Base-by-base conservation (phyloP, 768 basidiomycete genomes). In the Dentipellis sp. region DNA sequence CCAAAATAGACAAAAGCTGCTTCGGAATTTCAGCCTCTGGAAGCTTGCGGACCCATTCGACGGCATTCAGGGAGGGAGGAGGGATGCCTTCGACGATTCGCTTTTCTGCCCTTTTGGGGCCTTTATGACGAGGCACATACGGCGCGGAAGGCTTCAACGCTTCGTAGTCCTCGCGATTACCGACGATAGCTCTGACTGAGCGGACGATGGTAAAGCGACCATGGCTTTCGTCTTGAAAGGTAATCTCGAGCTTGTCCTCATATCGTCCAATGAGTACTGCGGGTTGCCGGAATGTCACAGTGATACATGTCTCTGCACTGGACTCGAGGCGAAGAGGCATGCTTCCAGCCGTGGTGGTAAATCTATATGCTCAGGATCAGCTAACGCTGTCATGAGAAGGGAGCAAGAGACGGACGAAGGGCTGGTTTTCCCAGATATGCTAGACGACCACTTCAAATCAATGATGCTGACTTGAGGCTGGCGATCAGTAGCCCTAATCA, bases 141-240 rank as follows among this genome's bases (percentile, higher is more conserved):
- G 80, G 77, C 0, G 71, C 69, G 42, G 63, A 71, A 0, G 82
- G 71, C 55, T 71, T 70, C 23, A 84, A 67, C 1, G 67, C 66
- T 14, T 79, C 78, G 50, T 79, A 72, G 59, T 83, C 81, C 9
- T 71, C 75, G 22, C 64, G 59, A 9, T 71, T 73, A 0, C 83
- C 83, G 34, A 81, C 74, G 5, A 75, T 74, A 10, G 75, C 80
- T 22, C 60, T 55, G 1, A 83, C 59, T 6, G 61, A 65, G 2
- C 83, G 75, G 0, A 72, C 72, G 53, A 83, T 80, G 39, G 75
- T 60, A 63, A 82, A 82, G 2, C 68, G 70, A 34, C 62, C 59
- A 4, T 68, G 66, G 3, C 61, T 57, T 0, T 61, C 55, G 52
- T 78, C 71, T 45, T 69, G 59, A 57, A 83, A 81, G 1, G 73